Conservation (phyloP, 2,329 filamentous ascomycete genomes). For the Botryotinia narcissicola region DNA sequence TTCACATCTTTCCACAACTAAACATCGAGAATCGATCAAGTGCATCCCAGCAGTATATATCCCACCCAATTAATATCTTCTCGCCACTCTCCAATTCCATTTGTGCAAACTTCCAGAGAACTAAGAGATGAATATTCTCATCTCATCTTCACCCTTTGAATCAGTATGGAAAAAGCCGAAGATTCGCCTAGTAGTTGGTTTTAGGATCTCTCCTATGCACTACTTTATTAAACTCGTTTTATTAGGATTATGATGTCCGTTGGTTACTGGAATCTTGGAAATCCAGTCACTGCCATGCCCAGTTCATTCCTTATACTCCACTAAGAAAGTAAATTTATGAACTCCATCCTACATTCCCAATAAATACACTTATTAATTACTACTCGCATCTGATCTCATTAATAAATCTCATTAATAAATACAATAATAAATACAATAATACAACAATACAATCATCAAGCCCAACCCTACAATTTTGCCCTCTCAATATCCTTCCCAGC, state of each 20-base stretch:
- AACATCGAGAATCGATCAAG: too few relatives aligned
- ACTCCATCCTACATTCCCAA: not conserved
- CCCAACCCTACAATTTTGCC: slow-evolving; percentile 46
- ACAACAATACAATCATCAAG: not conserved
- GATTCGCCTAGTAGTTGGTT: not conserved
- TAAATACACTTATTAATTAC: not conserved
- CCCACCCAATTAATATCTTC: too few relatives aligned
- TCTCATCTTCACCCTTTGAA: too few relatives aligned
- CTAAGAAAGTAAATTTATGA: not conserved
- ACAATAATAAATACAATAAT: not conserved
- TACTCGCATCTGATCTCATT: not conserved
- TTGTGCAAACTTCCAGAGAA: too few relatives aligned
- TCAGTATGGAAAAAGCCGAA: not conserved
- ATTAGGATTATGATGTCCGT: rapidly evolving
- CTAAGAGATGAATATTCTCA: not conserved
- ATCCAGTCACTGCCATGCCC: not conserved
- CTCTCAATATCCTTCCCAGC: slow-evolving; percentile 32
- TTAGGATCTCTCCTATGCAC: not conserved
- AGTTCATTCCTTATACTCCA: not conserved
- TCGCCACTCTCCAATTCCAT: too few relatives aligned
- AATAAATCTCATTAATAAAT: not conserved
- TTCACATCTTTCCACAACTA: too few relatives aligned
- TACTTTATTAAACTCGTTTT: not conserved
- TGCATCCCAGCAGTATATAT: too few relatives aligned
- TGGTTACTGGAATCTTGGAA: not conserved